phyloP scores from a whole-genome alignment of 2,329 filamentous ascomycete species.

The Colletotrichum shisoi region DNA sequence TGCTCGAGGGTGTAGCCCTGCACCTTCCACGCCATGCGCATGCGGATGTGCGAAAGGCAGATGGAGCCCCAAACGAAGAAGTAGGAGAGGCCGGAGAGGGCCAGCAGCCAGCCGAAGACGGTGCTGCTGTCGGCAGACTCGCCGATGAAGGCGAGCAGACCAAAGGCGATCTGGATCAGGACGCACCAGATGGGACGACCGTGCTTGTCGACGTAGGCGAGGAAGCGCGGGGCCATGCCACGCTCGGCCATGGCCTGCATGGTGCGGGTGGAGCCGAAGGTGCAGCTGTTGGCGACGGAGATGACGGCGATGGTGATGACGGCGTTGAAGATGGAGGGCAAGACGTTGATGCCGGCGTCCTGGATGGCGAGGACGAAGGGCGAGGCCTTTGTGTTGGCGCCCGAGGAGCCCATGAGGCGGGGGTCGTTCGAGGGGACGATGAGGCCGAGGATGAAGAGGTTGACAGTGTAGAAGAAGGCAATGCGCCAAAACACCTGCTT shows the following conservation, averaged over 20 bases:
- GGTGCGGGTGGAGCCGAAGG: slow-evolving; percentile 60
- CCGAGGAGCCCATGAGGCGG: slow-evolving; percentile 42
- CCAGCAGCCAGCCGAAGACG: slow-evolving; percentile 71
- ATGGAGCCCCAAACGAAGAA: slow-evolving; percentile 80
- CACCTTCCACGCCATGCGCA: slow-evolving; percentile 67
- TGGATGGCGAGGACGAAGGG: slow-evolving; percentile 62
- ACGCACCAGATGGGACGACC: slow-evolving; percentile 68
- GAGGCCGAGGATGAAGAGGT: slow-evolving; percentile 42
- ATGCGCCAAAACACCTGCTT: slow-evolving; percentile 44
- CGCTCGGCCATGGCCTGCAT: slow-evolving; percentile 59
- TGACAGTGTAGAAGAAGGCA: slow-evolving; percentile 42
- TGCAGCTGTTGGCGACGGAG: slow-evolving; percentile 61
- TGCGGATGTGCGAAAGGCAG: slow-evolving; percentile 70
- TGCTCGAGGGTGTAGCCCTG: slow-evolving; percentile 63
- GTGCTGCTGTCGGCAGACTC: slow-evolving; percentile 46
- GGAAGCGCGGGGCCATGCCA: slow-evolving; percentile 62
- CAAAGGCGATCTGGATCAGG: slow-evolving; percentile 61
- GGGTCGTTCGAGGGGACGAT: slow-evolving; percentile 41
- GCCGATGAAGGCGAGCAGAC: slow-evolving; percentile 65
- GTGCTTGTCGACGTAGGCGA: slow-evolving; percentile 67
- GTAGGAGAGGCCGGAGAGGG: slow-evolving; percentile 74
- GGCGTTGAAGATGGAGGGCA: slow-evolving; percentile 63
- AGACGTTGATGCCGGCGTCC: slow-evolving; percentile 58
- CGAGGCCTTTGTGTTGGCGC: slow-evolving; percentile 55
- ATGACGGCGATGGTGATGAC: slow-evolving; percentile 61